phyloP scores from a whole-genome alignment of 192 early-diverging fungal genomes.

The Backusella tuberculispora region DNA sequence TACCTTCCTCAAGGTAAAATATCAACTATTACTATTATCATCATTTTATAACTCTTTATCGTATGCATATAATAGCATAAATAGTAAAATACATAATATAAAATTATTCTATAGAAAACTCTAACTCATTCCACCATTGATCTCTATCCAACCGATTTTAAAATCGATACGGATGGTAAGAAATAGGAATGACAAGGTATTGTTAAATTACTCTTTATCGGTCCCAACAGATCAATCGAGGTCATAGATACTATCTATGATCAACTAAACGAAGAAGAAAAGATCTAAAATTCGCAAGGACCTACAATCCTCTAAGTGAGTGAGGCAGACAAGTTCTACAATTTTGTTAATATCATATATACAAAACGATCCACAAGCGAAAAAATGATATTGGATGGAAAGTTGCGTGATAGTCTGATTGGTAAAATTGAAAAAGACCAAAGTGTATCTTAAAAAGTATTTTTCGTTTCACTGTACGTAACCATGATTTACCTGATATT shows the following conservation, averaged over 20 bases:
- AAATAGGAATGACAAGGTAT: conserved; percentile 94
- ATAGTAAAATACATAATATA: conserved; percentile 67
- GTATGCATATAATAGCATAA: not conserved
- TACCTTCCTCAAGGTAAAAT: conserved; percentile 76
- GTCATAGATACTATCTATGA: conserved; percentile 69
- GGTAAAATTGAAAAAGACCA: conserved; percentile 63
- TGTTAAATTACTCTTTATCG: conserved; percentile 93
- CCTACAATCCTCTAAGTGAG: conserved; percentile 60
- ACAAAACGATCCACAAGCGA: conserved; percentile 48
- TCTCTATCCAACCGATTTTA: conserved; percentile 93
- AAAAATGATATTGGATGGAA: conserved; percentile 52
- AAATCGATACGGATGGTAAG: conserved; percentile 93
- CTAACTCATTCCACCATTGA: conserved; percentile 85
- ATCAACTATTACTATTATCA: not conserved
- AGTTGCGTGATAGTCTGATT: conserved; percentile 57
- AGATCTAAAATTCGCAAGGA: conserved; percentile 71
- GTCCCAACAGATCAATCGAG: conserved; percentile 75
- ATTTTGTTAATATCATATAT: conserved; percentile 54
- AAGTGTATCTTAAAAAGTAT: conserved; percentile 64
- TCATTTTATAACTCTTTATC: not conserved
- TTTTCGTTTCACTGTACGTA: conserved; percentile 56
- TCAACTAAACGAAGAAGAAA: conserved; percentile 73
- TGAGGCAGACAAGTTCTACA: conserved; percentile 64
- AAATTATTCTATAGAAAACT: conserved; percentile 73
- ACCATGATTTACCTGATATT: conserved; percentile 60